phyloP scores from a whole-genome alignment of 2,329 filamentous ascomycete species.

The Colletotrichum sp. region DNA sequence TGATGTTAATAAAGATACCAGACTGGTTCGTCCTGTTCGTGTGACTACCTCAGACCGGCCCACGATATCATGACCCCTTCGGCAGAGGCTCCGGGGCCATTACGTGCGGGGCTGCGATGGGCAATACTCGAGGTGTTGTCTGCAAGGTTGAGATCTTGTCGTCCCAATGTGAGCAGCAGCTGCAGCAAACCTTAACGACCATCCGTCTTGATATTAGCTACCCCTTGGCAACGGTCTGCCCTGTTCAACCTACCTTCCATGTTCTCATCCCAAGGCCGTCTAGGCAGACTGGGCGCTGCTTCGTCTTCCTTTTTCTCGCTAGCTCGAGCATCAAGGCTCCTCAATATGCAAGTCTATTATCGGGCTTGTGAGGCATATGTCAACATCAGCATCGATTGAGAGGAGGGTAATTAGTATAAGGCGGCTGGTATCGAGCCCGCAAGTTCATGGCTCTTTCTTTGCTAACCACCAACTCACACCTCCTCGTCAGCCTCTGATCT shows the following conservation, averaged over 20 bases:
- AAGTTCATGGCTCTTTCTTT: not conserved
- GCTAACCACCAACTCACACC: not conserved
- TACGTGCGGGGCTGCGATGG: not conserved
- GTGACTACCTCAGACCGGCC: not conserved
- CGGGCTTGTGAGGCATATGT: not conserved
- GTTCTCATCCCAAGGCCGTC: not conserved
- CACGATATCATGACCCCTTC: not conserved
- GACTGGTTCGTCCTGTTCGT: not conserved
- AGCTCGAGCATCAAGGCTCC: not conserved
- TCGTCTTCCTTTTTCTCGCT: constrained; percentile 6
- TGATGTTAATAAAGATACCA: not conserved
- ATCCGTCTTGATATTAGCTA: not conserved
- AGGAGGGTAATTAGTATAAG: not conserved
- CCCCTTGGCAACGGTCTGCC: not conserved
- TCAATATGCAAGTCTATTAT: too few relatives aligned
- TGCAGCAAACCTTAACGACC: not conserved
- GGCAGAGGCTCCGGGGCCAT: not conserved
- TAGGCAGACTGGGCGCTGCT: not conserved
- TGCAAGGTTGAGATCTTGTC: not conserved
- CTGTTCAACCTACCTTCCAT: not conserved
- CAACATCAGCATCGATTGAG: not conserved
- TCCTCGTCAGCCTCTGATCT: not conserved
- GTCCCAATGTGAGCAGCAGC: not conserved
- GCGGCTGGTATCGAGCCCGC: not conserved
- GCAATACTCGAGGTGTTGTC: not conserved